Percentiles rank a stretch among this genome's conserved stretches.
Evolutionary conservation across 768 basidiomycete species (phyloP).

Genomic region (Mrakia frigida): DNA sequence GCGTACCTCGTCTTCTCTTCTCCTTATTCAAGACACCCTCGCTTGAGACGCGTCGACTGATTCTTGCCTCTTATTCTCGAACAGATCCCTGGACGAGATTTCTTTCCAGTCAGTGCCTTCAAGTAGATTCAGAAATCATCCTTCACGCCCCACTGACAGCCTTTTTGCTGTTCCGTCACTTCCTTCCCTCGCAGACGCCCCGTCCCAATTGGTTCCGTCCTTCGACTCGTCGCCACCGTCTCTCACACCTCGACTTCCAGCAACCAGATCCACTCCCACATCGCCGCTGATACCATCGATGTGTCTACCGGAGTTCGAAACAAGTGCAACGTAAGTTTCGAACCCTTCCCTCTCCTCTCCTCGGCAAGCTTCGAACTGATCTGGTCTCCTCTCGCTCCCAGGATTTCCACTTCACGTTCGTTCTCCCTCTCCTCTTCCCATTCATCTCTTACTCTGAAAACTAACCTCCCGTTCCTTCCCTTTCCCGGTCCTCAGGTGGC

Average conservation of each 20-base stretch:
- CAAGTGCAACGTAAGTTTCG: constrained; percentile 18
- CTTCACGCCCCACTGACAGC: background rate
- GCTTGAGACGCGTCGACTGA: constrained; percentile 51
- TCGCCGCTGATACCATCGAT: constrained; percentile 47
- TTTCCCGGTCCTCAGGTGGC: background rate
- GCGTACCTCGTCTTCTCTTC: constrained; percentile 24
- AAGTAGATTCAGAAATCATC: background rate
- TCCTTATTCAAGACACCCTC: too few relatives aligned
- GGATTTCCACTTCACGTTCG: constrained; percentile 32
- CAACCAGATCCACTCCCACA: constrained; percentile 41
- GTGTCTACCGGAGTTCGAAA: constrained; percentile 60
- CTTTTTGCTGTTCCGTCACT: background rate
- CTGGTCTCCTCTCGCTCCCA: background rate
- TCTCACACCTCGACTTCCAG: constrained; percentile 51
- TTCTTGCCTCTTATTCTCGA: constrained; percentile 57
- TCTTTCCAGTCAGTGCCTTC: constrained; percentile 52
- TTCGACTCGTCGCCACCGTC: constrained; percentile 65
- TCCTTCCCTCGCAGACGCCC: constrained; percentile 47
- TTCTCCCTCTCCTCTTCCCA: background rate
- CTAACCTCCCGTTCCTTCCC: background rate
- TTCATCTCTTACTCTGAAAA: background rate
- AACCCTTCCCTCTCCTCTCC: too few relatives aligned
- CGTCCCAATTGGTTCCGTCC: constrained; percentile 76
- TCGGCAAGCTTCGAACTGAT: background rate
- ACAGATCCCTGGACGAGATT: constrained; percentile 60